A percentile compares a stretch with the other conserved stretches of the same genome.
phyloP scores from a whole-genome alignment of 768 basidiomycete species.

The Nevesoporus exiguus region DNA sequence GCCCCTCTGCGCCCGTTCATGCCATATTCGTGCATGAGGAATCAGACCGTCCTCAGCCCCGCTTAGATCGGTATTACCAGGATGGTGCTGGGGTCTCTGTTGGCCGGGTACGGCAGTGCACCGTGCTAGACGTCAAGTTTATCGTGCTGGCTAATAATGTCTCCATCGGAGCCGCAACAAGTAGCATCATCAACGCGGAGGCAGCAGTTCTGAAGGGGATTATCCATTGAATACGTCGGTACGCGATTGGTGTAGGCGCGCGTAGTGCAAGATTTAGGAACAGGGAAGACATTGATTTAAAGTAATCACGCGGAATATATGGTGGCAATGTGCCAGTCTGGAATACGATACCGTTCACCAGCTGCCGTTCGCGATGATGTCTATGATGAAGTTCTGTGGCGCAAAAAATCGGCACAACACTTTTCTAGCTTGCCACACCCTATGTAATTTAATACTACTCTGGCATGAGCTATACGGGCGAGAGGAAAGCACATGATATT shows the following conservation, averaged over 20 bases:
- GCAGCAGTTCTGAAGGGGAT: slow-evolving; percentile 80
- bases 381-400: too few species aligned
- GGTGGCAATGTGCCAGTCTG: not conserved
- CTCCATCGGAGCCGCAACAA: slow-evolving; percentile 93
- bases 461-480: too few species aligned
- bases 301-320: slow-evolving; percentile 10
- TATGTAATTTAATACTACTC: too few species aligned
- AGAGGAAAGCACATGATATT: too few species aligned
- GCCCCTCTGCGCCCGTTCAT: slow-evolving; percentile 82
- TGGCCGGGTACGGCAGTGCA: too few species aligned
- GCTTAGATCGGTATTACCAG: slow-evolving; percentile 87
- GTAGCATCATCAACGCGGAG: slow-evolving; percentile 96
- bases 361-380: too few species aligned
- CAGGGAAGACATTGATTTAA: slow-evolving; percentile 3
- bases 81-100: slow-evolving; percentile 80
- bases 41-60: slow-evolving; percentile 88
- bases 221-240: slow-evolving; percentile 14
- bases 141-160: slow-evolving; percentile 78
- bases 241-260: not conserved
- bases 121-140: slow-evolving; percentile 25
- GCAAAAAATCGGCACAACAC: too few species aligned
- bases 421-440: too few species aligned
- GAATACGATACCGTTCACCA: slow-evolving; percentile 1
- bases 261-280: slow-evolving; percentile 7
- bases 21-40: slow-evolving; percentile 92